A percentile compares a stretch with the other conserved stretches of the same genome.
These are phyloP conservation scores for Artemisia annua DNA, from an alignment of 129 eudicot genomes.

Conservation along the genomic window DNA sequence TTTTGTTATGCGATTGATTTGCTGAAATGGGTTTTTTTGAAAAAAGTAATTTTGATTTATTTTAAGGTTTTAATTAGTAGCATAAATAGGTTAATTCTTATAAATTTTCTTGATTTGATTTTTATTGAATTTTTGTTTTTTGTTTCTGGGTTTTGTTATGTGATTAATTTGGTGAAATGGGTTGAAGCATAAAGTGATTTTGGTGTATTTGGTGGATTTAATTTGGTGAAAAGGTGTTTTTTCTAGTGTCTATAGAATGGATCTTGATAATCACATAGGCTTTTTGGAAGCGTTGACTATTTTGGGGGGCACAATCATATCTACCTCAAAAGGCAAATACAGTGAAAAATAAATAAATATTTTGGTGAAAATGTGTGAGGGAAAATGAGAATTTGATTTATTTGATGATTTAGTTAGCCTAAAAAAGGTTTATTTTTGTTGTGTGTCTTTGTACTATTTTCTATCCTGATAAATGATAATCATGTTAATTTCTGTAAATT, in stretches of 20 bases:
- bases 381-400: slow-evolving; percentile 22
- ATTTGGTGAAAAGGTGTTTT: too few species aligned
- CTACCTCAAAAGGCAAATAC: too few species aligned
- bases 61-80: too few species aligned
- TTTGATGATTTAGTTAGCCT: slow-evolving; percentile 14
- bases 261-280: too few species aligned
- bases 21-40: slow-evolving; percentile 5
- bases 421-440: slow-evolving; percentile 9
- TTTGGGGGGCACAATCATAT: too few species aligned
- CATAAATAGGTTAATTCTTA: too few species aligned
- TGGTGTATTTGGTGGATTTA: neutral
- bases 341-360: too few species aligned
- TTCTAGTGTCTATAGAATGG: too few species aligned
- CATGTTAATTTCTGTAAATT: too few species aligned
- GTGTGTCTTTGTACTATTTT: neutral
- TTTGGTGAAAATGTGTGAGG: neutral
- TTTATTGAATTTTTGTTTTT: neutral
- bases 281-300: too few species aligned
- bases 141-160: slow-evolving; percentile 21
- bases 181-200: neutral
- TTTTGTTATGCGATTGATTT: slow-evolving; percentile 16
- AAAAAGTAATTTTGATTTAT: neutral
- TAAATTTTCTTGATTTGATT: too few species aligned
- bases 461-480: too few species aligned
- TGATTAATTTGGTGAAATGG: slow-evolving; percentile 20